phyloP scores from a whole-genome alignment of 495 filamentous ascomycete species.

The Oleoguttula mirabilis region DNA sequence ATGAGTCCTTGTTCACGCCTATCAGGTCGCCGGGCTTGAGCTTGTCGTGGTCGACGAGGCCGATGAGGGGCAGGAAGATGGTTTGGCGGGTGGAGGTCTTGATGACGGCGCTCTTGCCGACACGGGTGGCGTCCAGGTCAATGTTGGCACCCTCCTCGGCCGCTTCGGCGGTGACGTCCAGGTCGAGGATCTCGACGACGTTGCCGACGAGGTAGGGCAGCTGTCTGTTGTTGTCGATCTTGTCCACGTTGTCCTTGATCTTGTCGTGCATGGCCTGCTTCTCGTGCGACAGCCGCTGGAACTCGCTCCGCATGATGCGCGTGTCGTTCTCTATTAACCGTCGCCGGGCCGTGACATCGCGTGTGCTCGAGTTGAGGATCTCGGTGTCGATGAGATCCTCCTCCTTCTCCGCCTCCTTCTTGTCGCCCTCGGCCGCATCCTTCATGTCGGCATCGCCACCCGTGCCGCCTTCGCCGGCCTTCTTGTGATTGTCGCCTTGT shows the following conservation, averaged over 20 bases:
- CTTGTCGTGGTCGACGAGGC: slow-evolving; percentile 85
- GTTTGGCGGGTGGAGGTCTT: slow-evolving; percentile 99
- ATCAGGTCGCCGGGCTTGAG: slow-evolving; percentile 93
- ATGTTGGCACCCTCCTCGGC: slow-evolving; percentile 97
- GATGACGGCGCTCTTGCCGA: slow-evolving; percentile 97
- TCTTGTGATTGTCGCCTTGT: slow-evolving; percentile 26
- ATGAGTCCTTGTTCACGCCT: slow-evolving; percentile 98
- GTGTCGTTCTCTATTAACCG: slow-evolving; percentile 92
- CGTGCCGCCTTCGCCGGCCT: slow-evolving; percentile 49
- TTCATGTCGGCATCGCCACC: slow-evolving; percentile 85
- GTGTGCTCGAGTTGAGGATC: slow-evolving; percentile 77
- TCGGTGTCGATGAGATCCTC: slow-evolving; percentile 65
- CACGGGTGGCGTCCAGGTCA: slow-evolving; percentile 90
- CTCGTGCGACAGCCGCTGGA: slow-evolving; percentile 85
- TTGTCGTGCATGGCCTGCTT: slow-evolving; percentile 91
- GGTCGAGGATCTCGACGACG: slow-evolving; percentile 90
- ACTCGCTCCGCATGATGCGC: slow-evolving; percentile 97
- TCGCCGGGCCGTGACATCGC: slow-evolving; percentile 79
- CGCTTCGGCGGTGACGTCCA: slow-evolving; percentile 91
- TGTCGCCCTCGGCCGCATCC: slow-evolving; percentile 53
- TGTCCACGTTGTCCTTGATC: slow-evolving; percentile 97
- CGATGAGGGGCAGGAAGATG: slow-evolving; percentile 96
- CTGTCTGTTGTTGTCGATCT: slow-evolving; percentile 99
- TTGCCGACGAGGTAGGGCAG: slow-evolving; percentile 97
- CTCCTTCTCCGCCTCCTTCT: slow-evolving; percentile 54